phyloP scores from a whole-genome alignment of 306 rosid species.

The Begonia loranthoides region DNA sequence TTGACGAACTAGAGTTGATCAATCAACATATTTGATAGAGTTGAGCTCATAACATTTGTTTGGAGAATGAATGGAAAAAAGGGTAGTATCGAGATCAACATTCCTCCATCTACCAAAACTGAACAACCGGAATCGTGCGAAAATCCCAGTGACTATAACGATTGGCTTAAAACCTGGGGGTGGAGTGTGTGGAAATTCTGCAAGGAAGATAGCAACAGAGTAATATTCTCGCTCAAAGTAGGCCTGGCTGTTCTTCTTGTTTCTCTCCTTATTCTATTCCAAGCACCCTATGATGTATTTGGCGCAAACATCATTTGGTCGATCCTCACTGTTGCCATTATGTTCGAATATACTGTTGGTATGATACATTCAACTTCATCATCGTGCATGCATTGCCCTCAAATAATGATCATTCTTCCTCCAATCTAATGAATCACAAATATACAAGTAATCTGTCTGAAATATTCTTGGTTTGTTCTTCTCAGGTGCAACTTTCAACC shows the following conservation, averaged over 20 bases:
- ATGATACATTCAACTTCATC: conserved; percentile 4
- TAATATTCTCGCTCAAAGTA: conserved; percentile 50
- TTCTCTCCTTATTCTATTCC: conserved; percentile 40
- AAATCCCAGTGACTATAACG: conserved; percentile 8
- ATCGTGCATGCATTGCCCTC: background rate
- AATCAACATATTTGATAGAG: too few relatives aligned
- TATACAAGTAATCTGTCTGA: background rate
- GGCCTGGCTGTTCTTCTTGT: conserved; percentile 60
- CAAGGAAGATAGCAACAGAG: conserved; percentile 44
- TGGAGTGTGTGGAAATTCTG: conserved; percentile 28
- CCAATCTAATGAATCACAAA: background rate
- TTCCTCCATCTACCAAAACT: conserved; percentile 18
- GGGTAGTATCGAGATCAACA: conserved; percentile 32
- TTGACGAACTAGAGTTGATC: too few relatives aligned
- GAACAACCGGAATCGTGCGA: background rate
- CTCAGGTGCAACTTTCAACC: conserved; percentile 57
- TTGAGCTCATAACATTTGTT: background rate
- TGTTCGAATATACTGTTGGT: conserved; percentile 83
- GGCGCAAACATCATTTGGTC: conserved; percentile 65
- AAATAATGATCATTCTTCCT: too few relatives aligned
- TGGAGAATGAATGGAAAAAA: conserved; percentile 43
- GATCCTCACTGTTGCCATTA: conserved; percentile 55
- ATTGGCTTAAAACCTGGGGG: conserved; percentile 15
- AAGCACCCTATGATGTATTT: conserved; percentile 52
- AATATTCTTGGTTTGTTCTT: conserved; percentile 2